A percentile compares a stretch with the other conserved stretches of the same genome.
phyloP scores from a whole-genome alignment of 2,329 filamentous ascomycete species.

The Penicillium oxalicum region DNA sequence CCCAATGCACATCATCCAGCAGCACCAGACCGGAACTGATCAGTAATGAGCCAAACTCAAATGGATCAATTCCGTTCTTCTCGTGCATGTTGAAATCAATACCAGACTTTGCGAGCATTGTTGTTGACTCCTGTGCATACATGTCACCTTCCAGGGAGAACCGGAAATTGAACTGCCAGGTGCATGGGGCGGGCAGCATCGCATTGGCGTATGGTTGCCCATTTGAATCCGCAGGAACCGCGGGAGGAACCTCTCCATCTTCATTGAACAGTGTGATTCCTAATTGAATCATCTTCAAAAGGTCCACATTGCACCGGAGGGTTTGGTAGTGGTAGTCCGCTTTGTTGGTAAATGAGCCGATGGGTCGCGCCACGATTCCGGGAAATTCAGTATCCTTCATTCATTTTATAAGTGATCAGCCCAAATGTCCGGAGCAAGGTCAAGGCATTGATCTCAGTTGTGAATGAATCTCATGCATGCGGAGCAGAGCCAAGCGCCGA shows the following conservation, averaged over 20 bases:
- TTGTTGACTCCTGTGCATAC: constrained; percentile 93
- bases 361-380: constrained; percentile 91
- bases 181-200: constrained; percentile 65
- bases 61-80: constrained; percentile 82
- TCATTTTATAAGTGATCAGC: constrained; percentile 11
- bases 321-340: constrained; percentile 99
- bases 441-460: background rate
- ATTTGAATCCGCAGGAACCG: constrained; percentile 53
- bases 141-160: constrained; percentile 94
- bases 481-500: background rate
- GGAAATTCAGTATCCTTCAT: constrained; percentile 91
- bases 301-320: constrained; percentile 90
- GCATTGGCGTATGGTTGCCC: constrained; percentile 48
- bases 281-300: constrained; percentile 95
- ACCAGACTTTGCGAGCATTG: constrained; percentile 83
- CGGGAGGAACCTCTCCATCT: constrained; percentile 78
- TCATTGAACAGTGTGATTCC: constrained; percentile 90
- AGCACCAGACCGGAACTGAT: constrained; percentile 89
- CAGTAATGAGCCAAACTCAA: constrained; percentile 80
- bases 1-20: constrained; percentile 84
- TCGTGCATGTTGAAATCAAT: constrained; percentile 83
- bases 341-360: constrained; percentile 89
- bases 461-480: background rate
- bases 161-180: constrained; percentile 99
- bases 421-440: background rate